Percentiles rank a stretch among this genome's conserved stretches.
phyloP scores from a whole-genome alignment of 768 basidiomycete genomes.

The Russula earlei region DNA sequence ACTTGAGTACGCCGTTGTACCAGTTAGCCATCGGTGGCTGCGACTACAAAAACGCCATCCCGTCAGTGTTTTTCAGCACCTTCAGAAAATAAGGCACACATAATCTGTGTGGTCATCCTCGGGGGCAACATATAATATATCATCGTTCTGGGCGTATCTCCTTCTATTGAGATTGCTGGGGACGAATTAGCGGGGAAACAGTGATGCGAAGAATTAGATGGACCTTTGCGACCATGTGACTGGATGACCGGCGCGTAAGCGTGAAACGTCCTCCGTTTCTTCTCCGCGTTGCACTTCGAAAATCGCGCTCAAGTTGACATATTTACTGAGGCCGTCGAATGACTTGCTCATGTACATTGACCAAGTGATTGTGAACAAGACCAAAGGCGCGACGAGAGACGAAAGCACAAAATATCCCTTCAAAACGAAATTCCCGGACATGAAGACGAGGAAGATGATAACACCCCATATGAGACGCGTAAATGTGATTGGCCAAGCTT shows the following conservation, averaged over 20 bases:
- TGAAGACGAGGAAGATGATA: constrained; percentile 88
- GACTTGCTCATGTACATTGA: constrained; percentile 64
- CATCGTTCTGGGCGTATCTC: constrained; percentile 88
- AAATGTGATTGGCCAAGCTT: constrained; percentile 97
- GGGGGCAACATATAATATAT: constrained; percentile 90
- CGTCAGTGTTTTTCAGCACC: neutral
- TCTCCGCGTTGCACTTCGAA: constrained; percentile 87
- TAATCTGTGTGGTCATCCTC: constrained; percentile 91
- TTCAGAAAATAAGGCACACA: constrained; percentile 32
- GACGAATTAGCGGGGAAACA: neutral
- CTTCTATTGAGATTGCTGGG: constrained; percentile 71
- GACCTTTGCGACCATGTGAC: constrained; percentile 87
- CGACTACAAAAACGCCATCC: constrained; percentile 41
- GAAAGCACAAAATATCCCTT: constrained; percentile 51
- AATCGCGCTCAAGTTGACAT: constrained; percentile 77
- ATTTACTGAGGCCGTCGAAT: constrained; percentile 67
- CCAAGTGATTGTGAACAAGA: constrained; percentile 69
- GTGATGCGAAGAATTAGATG: constrained; percentile 13
- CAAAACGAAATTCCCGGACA: constrained; percentile 89
- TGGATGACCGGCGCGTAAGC: constrained; percentile 72
- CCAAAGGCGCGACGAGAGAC: constrained; percentile 62
- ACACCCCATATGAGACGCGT: constrained; percentile 87
- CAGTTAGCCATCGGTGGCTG: constrained; percentile 97
- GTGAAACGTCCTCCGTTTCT: constrained; percentile 68
- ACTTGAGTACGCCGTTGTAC: constrained; percentile 91